Base-by-base conservation (phyloP, 1,284 basidiomycete genomes). In the Athelia psychrophila region DNA sequence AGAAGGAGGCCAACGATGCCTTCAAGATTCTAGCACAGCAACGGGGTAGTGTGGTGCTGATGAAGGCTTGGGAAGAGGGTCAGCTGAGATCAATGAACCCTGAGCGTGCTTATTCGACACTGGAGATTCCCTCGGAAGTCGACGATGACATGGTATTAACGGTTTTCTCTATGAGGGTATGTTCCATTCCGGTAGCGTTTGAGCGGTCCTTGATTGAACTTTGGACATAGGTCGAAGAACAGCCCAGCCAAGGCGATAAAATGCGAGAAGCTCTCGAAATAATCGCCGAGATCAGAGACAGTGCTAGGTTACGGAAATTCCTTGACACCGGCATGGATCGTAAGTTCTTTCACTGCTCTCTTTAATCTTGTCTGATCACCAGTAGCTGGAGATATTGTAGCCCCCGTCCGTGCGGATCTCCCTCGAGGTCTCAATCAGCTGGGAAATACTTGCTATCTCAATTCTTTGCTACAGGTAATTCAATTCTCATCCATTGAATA, bases 391-490 rank as follows among this genome's bases (percentile, higher is more conserved):
- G 85, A 87, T 47, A 64, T 81, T 10, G 62, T 70, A 30, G 64
- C 71, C 3, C 71, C 76, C 24, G 80, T 74, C 3, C 76, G 80
- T 35, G 72, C 74, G 2, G 89, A 93, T 54, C 76, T 87, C 60
- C 94, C 94, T 15, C 81, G 93, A 50, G 93, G 94, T 1, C 77
- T 95, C 30, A 91, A 95, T 64, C 95, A 96, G 64, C 83, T 97
- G 30, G 93, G 93, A 49, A 97, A 97, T 63, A 95, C 93, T 0
- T 95, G 93, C 65, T 96, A 95, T 66, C 77, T 96, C 51, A 95
- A 95, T 66, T 95, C 92, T 18, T 71, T 94, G 22, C 73, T 93
- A 1, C 88, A 91, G 75, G 86, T 85, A 58, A 20, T 67, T 54
- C 15, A 19, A 20, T 38, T 6, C 40, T 35, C 9, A 22, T 51